Evolutionary conservation across 495 filamentous ascomycete genomes (phyloP).

Genomic region (Aspergillus steynii): DNA sequence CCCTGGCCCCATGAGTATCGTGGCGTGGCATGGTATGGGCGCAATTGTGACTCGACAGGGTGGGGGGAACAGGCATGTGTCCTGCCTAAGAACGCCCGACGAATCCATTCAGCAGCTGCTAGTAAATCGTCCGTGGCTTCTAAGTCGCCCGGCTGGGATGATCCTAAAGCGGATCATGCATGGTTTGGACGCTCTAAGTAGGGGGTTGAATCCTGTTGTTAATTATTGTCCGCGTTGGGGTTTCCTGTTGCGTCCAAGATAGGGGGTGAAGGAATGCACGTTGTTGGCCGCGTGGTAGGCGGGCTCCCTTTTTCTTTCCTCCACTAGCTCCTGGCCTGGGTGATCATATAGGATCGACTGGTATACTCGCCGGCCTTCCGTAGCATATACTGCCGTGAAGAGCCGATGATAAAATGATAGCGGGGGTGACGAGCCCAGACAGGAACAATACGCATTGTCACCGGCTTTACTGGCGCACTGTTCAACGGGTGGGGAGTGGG

Average conservation of each 20-base stretch:
- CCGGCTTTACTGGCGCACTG: background rate
- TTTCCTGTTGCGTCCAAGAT: background rate
- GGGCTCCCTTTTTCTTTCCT: background rate
- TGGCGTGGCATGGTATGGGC: background rate
- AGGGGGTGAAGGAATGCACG: background rate
- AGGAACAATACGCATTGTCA: background rate
- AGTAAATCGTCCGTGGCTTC: background rate
- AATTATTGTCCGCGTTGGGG: background rate
- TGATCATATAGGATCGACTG: constrained; percentile 5
- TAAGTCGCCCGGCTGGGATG: background rate
- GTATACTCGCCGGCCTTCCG: background rate
- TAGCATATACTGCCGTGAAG: background rate
- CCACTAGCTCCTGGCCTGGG: background rate
- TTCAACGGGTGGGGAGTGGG: background rate
- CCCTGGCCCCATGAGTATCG: background rate
- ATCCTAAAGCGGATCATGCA: constrained; percentile 3
- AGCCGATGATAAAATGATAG: background rate
- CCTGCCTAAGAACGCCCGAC: constrained; percentile 2
- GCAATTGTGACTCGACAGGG: background rate
- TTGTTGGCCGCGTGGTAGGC: background rate
- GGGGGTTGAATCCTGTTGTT: background rate
- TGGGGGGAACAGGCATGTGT: background rate
- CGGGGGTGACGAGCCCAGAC: background rate
- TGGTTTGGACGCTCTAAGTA: constrained; percentile 3
- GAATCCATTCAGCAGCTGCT: constrained; percentile 3